Conservation (phyloP, 345 rosid genomes). For the Nephelium lappaceum region DNA sequence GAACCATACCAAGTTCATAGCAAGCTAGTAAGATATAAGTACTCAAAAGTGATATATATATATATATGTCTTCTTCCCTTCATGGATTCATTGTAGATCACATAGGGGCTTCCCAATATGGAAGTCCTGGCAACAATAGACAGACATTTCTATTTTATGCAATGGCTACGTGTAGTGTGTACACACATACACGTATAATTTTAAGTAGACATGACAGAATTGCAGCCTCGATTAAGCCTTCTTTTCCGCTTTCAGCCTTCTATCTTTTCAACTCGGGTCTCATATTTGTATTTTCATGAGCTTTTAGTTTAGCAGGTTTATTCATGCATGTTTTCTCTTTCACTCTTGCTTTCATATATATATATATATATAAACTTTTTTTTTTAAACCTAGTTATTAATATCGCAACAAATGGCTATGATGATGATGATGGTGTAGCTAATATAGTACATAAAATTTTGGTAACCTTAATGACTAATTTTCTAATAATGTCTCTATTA, state of each 20-base stretch:
- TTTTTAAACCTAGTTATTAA: no score
- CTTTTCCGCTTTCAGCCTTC: neutral
- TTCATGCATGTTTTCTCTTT: no score
- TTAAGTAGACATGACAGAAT: neutral
- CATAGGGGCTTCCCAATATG: neutral
- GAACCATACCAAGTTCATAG: no score
- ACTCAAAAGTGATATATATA: neutral
- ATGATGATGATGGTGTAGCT: no score
- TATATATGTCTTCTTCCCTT: neutral
- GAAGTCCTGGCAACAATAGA: neutral
- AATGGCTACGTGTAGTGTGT: neutral
- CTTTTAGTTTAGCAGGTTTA: no score
- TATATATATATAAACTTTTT: no score
- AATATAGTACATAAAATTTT: no score
- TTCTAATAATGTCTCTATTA: no score
- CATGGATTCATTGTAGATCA: neutral
- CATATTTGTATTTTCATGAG: neutral
- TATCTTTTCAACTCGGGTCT: neutral
- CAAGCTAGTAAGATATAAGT: neutral
- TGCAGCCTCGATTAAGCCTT: slow-evolving; percentile 7
- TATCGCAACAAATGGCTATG: no score
- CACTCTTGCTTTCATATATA: no score
- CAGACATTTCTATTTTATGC: neutral
- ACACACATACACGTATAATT: neutral
- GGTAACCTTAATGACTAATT: no score